phyloP scores from a whole-genome alignment of 768 basidiomycete species.

The Boletus edulis region DNA sequence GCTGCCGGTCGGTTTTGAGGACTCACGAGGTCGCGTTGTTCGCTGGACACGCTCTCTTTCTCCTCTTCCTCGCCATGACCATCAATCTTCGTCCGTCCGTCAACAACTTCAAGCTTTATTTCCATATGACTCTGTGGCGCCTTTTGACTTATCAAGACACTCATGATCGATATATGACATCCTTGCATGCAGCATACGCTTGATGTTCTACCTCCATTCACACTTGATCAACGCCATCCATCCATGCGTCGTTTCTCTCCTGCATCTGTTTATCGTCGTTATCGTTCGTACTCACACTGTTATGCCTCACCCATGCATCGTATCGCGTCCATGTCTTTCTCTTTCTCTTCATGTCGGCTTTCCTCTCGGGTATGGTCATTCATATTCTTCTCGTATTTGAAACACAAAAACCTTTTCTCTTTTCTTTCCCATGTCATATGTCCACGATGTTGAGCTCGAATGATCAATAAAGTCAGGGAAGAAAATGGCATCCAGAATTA shows the following conservation, averaged over 20 bases:
- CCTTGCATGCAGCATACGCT: constrained; percentile 2
- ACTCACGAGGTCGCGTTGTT: not conserved
- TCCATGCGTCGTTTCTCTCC: not conserved
- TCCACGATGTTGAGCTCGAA: no score
- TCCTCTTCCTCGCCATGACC: not conserved
- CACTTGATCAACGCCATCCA: not conserved
- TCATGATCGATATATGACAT: constrained; percentile 3
- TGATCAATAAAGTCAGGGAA: not conserved
- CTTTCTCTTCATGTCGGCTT: no score
- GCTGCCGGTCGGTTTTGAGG: constrained; percentile 39
- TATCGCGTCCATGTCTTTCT: not conserved
- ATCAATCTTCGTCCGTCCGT: not conserved
- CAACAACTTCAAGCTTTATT: not conserved
- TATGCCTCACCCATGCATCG: constrained; percentile 4
- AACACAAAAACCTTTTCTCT: no score
- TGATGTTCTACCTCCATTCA: not conserved
- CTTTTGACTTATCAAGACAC: constrained; percentile 19
- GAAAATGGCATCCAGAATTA: constrained; percentile 12
- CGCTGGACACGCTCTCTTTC: not conserved
- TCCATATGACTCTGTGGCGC: constrained; percentile 1
- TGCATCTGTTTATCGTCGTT: not conserved
- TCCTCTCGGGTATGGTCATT: no score
- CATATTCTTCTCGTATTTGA: no score
- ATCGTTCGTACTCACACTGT: not conserved
- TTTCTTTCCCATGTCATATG: no score